phyloP scores from a whole-genome alignment of 345 rosid species.

The Eutrema yunnanense region DNA sequence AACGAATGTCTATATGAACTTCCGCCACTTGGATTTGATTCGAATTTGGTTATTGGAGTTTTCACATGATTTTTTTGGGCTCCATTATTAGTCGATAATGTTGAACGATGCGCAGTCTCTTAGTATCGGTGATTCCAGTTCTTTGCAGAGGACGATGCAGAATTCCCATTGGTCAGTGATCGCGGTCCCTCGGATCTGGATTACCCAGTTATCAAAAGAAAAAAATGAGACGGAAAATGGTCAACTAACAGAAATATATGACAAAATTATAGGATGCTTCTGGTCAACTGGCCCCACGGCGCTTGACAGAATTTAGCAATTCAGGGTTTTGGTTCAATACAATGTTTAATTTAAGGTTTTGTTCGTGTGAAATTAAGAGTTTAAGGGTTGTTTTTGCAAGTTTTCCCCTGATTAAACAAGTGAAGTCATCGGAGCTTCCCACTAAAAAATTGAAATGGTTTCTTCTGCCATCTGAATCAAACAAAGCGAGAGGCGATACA shows the following conservation, averaged over 20 bases:
- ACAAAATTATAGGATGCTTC: background rate
- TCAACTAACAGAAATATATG: background rate
- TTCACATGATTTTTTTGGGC: no score
- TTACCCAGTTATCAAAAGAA: no score
- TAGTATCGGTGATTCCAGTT: no score
- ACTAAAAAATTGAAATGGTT: conserved; percentile 9
- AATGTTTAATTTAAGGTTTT: background rate
- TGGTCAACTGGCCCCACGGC: background rate
- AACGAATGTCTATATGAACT: no score
- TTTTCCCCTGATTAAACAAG: background rate
- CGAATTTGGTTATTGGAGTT: no score
- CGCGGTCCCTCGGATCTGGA: no score
- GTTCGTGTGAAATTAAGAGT: background rate
- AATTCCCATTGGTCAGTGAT: no score
- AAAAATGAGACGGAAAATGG: background rate
- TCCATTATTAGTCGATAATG: no score
- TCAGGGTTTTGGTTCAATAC: background rate
- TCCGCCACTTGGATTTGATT: no score
- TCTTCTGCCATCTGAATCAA: background rate
- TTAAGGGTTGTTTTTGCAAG: background rate
- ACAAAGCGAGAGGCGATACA: conserved; percentile 17
- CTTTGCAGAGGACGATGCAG: no score
- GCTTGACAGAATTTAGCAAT: background rate
- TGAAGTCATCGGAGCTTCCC: conserved; percentile 16
- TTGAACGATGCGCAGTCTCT: no score